These are phyloP conservation scores for Dovyalis caffra DNA, from an alignment of 345 rosid species.

Conservation along the genomic window DNA sequence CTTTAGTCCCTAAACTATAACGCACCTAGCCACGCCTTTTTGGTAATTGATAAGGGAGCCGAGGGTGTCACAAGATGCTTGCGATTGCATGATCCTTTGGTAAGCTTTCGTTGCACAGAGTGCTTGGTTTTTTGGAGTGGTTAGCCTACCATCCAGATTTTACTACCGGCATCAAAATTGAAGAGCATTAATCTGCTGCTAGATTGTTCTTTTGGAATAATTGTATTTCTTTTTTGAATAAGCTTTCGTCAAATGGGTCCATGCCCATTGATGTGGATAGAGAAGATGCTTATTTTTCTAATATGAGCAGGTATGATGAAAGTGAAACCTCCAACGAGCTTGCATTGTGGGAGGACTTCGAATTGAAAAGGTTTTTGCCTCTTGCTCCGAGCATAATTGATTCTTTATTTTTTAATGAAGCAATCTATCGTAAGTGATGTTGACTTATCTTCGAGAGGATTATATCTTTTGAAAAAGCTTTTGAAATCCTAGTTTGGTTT, in stretches of 20 bases:
- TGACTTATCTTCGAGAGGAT: slow-evolving; percentile 66
- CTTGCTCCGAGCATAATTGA: slow-evolving; percentile 80
- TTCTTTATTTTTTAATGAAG: slow-evolving; percentile 83
- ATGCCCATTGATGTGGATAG: slow-evolving; percentile 55
- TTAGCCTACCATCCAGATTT: slow-evolving; percentile 81
- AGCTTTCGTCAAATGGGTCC: slow-evolving; percentile 49
- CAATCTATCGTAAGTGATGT: slow-evolving; percentile 52
- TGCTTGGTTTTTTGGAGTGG: slow-evolving; percentile 87
- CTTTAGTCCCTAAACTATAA: no score
- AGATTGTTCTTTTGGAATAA: slow-evolving; percentile 70
- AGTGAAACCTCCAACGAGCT: slow-evolving; percentile 80
- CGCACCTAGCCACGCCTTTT: no score
- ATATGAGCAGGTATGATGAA: slow-evolving; percentile 88
- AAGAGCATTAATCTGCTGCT: slow-evolving; percentile 59
- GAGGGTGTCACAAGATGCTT: no score
- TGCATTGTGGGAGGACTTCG: slow-evolving; percentile 94
- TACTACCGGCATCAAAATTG: slow-evolving; percentile 58
- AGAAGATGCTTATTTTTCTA: slow-evolving; percentile 79
- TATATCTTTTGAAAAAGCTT: slow-evolving; percentile 79
- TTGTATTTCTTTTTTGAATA: slow-evolving; percentile 64
- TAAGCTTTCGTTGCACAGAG: slow-evolving; percentile 74
- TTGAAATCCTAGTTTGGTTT: slow-evolving; percentile 52
- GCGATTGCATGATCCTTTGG: slow-evolving; percentile 62
- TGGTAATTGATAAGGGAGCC: no score
- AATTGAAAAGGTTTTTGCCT: slow-evolving; percentile 86